phyloP scores from a whole-genome alignment of 2,329 filamentous ascomycete species.

The Aspergillus viridinutans region DNA sequence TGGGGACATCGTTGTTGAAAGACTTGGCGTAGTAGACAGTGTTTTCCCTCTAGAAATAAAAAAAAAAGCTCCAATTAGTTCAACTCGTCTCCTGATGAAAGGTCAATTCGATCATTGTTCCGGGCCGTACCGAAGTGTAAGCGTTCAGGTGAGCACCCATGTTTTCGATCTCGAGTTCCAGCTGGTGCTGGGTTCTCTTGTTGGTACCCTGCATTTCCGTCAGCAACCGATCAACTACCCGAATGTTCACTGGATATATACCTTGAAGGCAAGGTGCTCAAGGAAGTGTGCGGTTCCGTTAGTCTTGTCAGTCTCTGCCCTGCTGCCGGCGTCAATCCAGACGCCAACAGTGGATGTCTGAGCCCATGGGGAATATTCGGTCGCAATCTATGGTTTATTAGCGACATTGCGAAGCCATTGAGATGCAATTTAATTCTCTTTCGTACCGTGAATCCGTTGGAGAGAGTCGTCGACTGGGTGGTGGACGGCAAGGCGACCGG shows the following conservation, averaged over 20 bases:
- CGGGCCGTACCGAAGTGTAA: constrained; percentile 84
- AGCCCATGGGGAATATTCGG: constrained; percentile 95
- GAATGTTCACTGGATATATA: constrained; percentile 38
- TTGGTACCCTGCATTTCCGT: constrained; percentile 64
- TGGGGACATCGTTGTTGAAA: constrained; percentile 95
- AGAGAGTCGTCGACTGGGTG: constrained; percentile 93
- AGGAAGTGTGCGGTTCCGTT: constrained; percentile 99
- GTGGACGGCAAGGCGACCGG: constrained; percentile 69
- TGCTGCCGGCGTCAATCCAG: constrained; percentile 98
- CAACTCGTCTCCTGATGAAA: constrained; percentile 11
- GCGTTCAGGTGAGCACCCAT: constrained; percentile 99
- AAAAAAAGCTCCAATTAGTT: constrained; percentile 22
- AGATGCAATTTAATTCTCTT: constrained; percentile 3
- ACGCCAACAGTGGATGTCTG: constrained; percentile 98
- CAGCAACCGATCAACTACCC: constrained; percentile 4
- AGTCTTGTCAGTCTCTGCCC: constrained; percentile 96
- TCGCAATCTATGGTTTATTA: constrained; percentile 69
- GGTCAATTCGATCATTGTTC: constrained; percentile 6
- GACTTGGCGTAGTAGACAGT: constrained; percentile 99
- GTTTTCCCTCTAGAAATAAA: constrained; percentile 74
- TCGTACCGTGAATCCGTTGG: constrained; percentile 91
- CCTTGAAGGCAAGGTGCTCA: constrained; percentile 99
- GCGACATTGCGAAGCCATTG: constrained; percentile 22
- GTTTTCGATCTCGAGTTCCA: constrained; percentile 99
- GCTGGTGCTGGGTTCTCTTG: constrained; percentile 91